These are phyloP conservation scores for Colletotrichum abscissum DNA, from an alignment of 2,329 filamentous ascomycete genomes.

Conservation along the genomic window DNA sequence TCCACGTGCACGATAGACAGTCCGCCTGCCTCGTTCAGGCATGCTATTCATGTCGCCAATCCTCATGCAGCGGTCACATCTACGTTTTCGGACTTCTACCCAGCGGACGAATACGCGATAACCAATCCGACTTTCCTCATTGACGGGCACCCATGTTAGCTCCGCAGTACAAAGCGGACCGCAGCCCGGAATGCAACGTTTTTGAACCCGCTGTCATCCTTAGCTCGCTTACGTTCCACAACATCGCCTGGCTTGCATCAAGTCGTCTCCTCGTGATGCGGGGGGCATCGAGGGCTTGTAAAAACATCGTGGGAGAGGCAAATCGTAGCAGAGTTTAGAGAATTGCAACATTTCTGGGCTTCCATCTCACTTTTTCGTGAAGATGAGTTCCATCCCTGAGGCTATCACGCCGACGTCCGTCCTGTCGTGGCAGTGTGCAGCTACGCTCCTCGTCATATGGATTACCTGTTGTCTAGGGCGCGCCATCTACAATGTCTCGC, in stretches of 20 bases:
- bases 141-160: background rate
- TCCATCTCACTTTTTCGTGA: accelerated
- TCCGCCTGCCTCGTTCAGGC: background rate
- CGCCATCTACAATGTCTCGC: slow-evolving; percentile 47
- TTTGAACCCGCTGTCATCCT: background rate
- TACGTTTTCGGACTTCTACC: background rate
- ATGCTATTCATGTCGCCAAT: background rate
- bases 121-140: background rate
- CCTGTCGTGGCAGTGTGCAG: background rate
- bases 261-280: background rate
- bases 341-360: no score
- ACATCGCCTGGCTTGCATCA: background rate
- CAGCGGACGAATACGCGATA: background rate
- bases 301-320: no score
- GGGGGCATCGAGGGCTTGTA: background rate
- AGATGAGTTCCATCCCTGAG: background rate
- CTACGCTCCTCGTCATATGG: background rate
- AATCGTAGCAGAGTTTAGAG: no score
- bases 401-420: background rate
- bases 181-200: background rate
- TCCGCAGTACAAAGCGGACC: background rate
- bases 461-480: background rate
- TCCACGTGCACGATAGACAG: background rate
- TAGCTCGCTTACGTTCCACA: background rate
- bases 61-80: background rate